Conservation (phyloP, 208 protist genomes). For the Crithidia mellificae region DNA sequence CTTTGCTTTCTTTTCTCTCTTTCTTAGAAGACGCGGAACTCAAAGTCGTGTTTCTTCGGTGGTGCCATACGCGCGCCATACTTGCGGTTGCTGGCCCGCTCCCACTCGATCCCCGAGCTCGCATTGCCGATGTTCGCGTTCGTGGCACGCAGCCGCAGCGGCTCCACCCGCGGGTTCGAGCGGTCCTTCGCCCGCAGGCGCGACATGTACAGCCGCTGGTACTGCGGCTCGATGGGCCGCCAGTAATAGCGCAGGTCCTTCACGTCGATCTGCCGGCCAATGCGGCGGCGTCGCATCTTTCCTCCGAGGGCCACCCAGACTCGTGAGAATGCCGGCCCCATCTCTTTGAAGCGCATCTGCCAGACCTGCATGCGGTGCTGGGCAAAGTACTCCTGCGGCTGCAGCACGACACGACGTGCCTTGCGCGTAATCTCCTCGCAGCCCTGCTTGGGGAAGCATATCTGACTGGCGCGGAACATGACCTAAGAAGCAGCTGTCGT, state of each 20-base stretch:
- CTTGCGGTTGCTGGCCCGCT: constrained; percentile 74
- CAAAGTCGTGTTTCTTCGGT: constrained; percentile 76
- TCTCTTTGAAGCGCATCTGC: constrained; percentile 91
- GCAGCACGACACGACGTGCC: constrained; percentile 71
- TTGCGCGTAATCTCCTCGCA: constrained; percentile 85
- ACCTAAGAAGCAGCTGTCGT: background rate
- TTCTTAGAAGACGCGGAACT: constrained; percentile 86
- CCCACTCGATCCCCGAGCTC: constrained; percentile 67
- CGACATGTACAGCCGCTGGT: constrained; percentile 91
- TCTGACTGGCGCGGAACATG: constrained; percentile 61
- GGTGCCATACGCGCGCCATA: constrained; percentile 74
- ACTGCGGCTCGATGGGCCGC: constrained; percentile 89
- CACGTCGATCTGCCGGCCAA: constrained; percentile 86
- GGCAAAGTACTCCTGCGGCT: constrained; percentile 66
- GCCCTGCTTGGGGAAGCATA: constrained; percentile 71
- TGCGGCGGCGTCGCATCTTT: constrained; percentile 89
- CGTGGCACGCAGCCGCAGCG: constrained; percentile 72
- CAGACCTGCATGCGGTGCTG: constrained; percentile 85
- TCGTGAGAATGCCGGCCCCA: constrained; percentile 79
- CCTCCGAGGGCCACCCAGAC: constrained; percentile 90
- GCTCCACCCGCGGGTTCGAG: constrained; percentile 52
- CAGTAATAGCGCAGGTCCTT: constrained; percentile 92
- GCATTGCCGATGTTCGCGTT: constrained; percentile 74
- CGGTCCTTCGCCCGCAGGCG: constrained; percentile 67
- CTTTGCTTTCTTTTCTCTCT: too few species aligned